A percentile compares a stretch with the other conserved stretches of the same genome.
Evolutionary conservation across 2,329 filamentous ascomycete genomes (phyloP).

Genomic region (Fusarium longipes): DNA sequence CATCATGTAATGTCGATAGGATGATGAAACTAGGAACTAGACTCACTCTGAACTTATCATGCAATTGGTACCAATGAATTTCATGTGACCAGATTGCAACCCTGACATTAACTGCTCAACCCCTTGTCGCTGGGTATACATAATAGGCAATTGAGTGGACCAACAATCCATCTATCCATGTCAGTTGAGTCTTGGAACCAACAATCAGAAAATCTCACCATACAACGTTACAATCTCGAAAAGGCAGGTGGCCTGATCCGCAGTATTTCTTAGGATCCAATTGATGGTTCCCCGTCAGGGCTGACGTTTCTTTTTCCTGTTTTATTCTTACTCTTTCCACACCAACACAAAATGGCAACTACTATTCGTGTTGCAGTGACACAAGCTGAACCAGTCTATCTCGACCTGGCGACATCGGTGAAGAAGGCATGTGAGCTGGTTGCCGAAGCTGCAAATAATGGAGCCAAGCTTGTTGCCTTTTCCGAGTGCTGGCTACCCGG

Average conservation of each 20-base stretch:
- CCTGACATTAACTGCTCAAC: background rate
- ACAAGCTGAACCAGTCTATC: slow-evolving; percentile 45
- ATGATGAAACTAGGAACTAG: background rate
- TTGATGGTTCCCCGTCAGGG: background rate
- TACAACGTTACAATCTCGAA: background rate
- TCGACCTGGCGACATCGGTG: slow-evolving; percentile 40
- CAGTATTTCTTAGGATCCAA: background rate
- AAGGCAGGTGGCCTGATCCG: background rate
- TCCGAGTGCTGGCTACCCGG: slow-evolving; percentile 66
- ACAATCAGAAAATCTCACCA: background rate
- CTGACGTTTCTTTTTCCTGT: background rate
- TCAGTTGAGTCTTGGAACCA: background rate
- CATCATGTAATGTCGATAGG: background rate
- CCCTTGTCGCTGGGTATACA: background rate
- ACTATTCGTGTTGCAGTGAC: slow-evolving; percentile 41
- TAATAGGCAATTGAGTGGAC: background rate
- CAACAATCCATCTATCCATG: too few species aligned
- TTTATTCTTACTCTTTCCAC: background rate
- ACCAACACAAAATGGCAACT: slow-evolving; percentile 8
- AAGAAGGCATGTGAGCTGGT: slow-evolving; percentile 43
- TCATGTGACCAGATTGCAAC: background rate
- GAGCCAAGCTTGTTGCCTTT: slow-evolving; percentile 66
- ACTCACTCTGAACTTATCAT: too few species aligned
- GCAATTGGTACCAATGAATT: too few species aligned
- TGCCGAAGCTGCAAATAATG: slow-evolving; percentile 51